Percentiles rank a stretch among this genome's conserved stretches.
Evolutionary conservation across 2,329 filamentous ascomycete genomes (phyloP).

Genomic region (Cordyceps cateniannulata): DNA sequence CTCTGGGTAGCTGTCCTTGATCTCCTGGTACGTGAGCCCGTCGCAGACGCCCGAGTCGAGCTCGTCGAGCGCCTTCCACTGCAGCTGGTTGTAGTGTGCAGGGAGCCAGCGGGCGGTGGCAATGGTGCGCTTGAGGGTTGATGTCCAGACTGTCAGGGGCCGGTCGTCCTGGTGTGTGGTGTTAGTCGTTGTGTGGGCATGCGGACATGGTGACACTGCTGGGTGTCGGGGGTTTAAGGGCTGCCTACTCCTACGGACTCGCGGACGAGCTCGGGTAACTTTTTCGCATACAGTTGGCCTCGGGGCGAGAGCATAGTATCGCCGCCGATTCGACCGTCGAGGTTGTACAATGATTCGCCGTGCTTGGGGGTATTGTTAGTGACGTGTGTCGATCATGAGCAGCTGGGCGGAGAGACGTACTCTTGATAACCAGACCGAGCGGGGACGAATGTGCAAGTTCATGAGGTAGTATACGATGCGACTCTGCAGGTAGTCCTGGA

Average conservation of each 20-base stretch:
- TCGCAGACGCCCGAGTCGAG: slow-evolving; percentile 96
- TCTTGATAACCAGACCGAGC: slow-evolving; percentile 92
- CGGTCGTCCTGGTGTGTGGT: slow-evolving; percentile 43
- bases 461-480: slow-evolving; percentile 97
- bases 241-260: slow-evolving; percentile 74
- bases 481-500: slow-evolving; percentile 93
- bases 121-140: slow-evolving; percentile 71
- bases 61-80: slow-evolving; percentile 98
- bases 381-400: background rate
- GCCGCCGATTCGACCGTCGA: slow-evolving; percentile 85
- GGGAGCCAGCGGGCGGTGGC: slow-evolving; percentile 82
- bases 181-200: background rate
- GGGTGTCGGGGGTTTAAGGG: slow-evolving; percentile 20
- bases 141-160: slow-evolving; percentile 57
- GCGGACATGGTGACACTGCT: background rate
- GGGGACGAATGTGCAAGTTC: slow-evolving; percentile 94
- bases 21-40: slow-evolving; percentile 91
- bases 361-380: slow-evolving; percentile 48
- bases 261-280: slow-evolving; percentile 76
- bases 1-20: slow-evolving; percentile 83
- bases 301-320: slow-evolving; percentile 82
- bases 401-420: slow-evolving; percentile 42
- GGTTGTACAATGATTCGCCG: slow-evolving; percentile 89
- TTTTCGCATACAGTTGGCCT: slow-evolving; percentile 79
- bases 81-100: slow-evolving; percentile 79